Base-by-base conservation (phyloP, 192 early-diverging fungal species). In the Rhizophlyctis rosea region DNA sequence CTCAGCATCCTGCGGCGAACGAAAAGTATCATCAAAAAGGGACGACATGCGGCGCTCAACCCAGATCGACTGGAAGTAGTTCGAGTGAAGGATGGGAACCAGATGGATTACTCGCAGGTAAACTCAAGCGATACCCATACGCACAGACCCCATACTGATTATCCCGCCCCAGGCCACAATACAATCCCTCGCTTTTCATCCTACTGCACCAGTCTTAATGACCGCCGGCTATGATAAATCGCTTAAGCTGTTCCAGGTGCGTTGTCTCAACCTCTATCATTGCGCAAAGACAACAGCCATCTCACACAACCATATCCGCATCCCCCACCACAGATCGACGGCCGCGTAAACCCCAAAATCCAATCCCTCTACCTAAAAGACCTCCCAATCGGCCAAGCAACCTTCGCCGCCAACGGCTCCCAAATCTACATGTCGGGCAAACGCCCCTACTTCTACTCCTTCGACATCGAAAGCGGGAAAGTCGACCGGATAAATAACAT, bases 141-240 rank as follows among this genome's bases (percentile, higher is more conserved):
- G 50, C 50, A 25, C 50, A 24, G 50, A 52, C 7, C 25, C 9
- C 32, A 58, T 11, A 32, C 14, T 4, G 3, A 9, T 3, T 33
- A 54, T 59, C 18, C 61, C 72, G 13, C 34, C 67, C n/a, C 65
- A 89, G 78, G 65, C 80, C 3, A 81, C 80, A 2, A 75, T 97
- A 16, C 82, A 86, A 52, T 76, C 79, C 18, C 68, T 91, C 1
- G 70, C 82, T 60, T 98, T 96, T 80, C 96, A 98, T 65, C 96
- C 96, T 7, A 90, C 81, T 47, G 87, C 91, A 9, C 86, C 87
- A 44, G 91, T 97, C 25, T 57, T 97, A 48, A 62, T 98, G 66
- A 96, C 95, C 0, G 89, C 87, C 2, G 93, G 95, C 4, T 78
- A 90, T 25, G 95, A 98, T 71, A 86, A 84, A 63, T 95, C 94